Evolutionary conservation across 2,329 filamentous ascomycete genomes (phyloP), one percentile per base, ranked within the genome.

Genomic region (Claviceps capensis): DNA sequence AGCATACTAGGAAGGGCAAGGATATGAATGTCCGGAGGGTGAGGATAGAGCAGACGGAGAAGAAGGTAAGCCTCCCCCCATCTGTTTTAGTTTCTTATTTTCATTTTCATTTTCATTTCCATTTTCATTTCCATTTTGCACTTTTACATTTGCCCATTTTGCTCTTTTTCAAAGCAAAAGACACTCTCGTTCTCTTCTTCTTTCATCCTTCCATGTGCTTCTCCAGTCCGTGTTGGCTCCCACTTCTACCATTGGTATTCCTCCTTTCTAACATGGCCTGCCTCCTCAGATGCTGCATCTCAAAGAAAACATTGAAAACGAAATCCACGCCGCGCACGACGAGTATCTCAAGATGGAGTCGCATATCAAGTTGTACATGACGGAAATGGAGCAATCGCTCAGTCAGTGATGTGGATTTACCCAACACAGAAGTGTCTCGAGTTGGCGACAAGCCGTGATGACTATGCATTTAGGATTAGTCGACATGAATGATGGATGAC

Each of bases 341-440:
- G 88, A 97, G 72, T 98, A 95, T 69, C 78, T 95, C 65, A 96
- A 96, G 80, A 85, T 98, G 81, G 91, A 97, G 68, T 85, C 88
- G 40, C 93, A 98, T 65, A 94, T 98, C 67, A 91, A 90, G 69
- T 75, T 97, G 56, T 98, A 98, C 73, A 95, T 98, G 63, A 95
- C 87, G 4, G 93, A 98, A 75, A 96, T 98, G 90, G 93, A 97
- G 70, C 90, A 96, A 69, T 85, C 83, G 52, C 80, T 93, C 4
- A 48, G 44, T 26, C 51, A 44, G 30, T 34, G 30, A 48, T 56
- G 47, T 52, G 52, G 51, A 48, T 16, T 16, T 14, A 40, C 14
- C 14, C 38, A 40, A 40, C 14, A 40, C 2, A n/a, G n/a, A 40
- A n/a, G 7, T 40, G 38, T 4, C 9, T 34, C 9, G 30, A 4